Evolutionary conservation across 1,284 basidiomycete species (phyloP).

Genomic region (Rhodotorula sp.): DNA sequence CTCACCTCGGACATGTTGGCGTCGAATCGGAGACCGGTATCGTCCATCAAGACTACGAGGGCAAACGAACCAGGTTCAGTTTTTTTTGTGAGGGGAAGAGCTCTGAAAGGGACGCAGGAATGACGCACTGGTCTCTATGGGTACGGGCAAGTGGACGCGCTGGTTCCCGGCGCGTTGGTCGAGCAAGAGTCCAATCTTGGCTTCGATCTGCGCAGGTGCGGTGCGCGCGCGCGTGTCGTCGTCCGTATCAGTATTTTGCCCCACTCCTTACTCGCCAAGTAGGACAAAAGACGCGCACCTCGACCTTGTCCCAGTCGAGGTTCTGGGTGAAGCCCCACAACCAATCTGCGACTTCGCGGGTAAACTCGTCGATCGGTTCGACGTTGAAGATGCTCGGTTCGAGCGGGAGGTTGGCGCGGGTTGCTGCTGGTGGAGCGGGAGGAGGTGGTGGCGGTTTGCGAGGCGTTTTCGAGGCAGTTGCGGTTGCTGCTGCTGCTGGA

Average conservation of each 20-base stretch:
- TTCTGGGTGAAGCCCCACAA: constrained; percentile 54
- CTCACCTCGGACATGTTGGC: constrained; percentile 85
- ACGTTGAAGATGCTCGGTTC: constrained; percentile 87
- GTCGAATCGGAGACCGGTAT: constrained; percentile 64
- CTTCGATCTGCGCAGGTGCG: constrained; percentile 72
- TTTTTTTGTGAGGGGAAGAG: too few species aligned
- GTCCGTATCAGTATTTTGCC: neutral
- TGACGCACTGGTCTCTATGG: constrained; percentile 82
- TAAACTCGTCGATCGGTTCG: constrained; percentile 91
- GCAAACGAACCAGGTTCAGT: too few species aligned
- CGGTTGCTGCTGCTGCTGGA: neutral
- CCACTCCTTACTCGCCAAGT: too few species aligned
- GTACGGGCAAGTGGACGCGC: constrained; percentile 62
- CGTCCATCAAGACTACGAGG: constrained; percentile 57
- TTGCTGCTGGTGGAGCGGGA: neutral
- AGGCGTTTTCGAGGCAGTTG: constrained; percentile 46
- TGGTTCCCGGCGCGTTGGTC: constrained; percentile 62
- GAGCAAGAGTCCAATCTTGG: constrained; percentile 80
- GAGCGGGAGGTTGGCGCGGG: constrained; percentile 48
- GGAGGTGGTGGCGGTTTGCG: constrained; percentile 43
- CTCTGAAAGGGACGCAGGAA: constrained; percentile 51
- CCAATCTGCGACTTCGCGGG: constrained; percentile 85
- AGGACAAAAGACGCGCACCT: constrained; percentile 49
- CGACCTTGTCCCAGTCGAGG: constrained; percentile 51
- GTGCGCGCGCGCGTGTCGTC: neutral